Evolutionary conservation across 2,329 filamentous ascomycete species (phyloP), one percentile per base, ranked within the genome.

Genomic region (Aspergillus sp.): DNA sequence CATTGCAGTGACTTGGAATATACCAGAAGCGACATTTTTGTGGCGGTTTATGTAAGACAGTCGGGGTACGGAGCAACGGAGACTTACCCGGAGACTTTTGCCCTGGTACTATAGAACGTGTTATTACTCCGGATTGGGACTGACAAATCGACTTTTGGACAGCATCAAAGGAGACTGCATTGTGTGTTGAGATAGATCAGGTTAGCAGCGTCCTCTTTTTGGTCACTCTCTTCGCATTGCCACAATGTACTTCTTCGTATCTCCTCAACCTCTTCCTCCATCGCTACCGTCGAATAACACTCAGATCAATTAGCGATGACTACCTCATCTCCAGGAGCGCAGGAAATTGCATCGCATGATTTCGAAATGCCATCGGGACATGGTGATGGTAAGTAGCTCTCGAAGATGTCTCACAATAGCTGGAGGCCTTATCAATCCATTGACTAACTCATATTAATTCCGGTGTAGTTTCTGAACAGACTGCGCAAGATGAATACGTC

Each of bases 401-500:
- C 0, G 13, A 39, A 39, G 30, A 36, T 53, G 39, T 36, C 50
- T 13, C 39, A 5, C 50, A 21, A 53, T 10, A 39, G 50, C 15
- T 39, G 30, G 17, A 15, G n/a, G 50, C 50, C 13, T 53, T 53
- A 27, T 53, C 3, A 17, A 39, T 8, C 6, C n/a, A 30, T 32
- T 53, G 27, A 36, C 50, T 39, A 53, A 53, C 50, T 13, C 8
- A 23, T 23, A 19, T 2, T 13, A 8, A 53, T 7, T 23, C 30
- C 25, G 6, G 27, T 53, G 7, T 23, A 23, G 27, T 10, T 36
- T 38, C 30, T 36, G 50, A 23, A 53, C 30, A 8, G 27, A 13
- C 50, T 53, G 30, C 49, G 11, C 47, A 42, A 19, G 54, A 61
- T 48, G 49, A 61, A 44, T 47, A 61, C 39, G 47, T 58, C 59